A percentile compares a stretch with the other conserved stretches of the same genome.
Conservation (phyloP, 1,139 yeast species). For the Protomyces lactucae-debilis region DNA sequence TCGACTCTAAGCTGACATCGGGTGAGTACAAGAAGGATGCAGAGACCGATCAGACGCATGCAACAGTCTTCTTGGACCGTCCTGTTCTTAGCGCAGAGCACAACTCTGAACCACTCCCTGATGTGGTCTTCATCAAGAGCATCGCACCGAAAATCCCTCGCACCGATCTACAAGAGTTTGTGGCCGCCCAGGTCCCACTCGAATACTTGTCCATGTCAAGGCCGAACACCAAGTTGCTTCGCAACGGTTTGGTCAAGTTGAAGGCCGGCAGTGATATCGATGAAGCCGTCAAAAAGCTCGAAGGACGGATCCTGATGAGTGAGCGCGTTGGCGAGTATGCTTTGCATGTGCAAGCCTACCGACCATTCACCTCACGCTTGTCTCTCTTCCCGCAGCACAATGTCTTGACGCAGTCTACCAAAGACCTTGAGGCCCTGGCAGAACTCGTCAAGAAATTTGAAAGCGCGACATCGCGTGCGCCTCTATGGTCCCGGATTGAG, state of each 20-base stretch:
- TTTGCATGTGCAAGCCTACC: constrained; percentile 5
- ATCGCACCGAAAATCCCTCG: neutral
- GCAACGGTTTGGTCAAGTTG: constrained; percentile 31
- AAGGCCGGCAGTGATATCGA: constrained; percentile 27
- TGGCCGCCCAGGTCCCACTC: neutral
- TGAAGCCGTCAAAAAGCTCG: constrained; percentile 27
- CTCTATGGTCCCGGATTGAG: neutral
- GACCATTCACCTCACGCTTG: neutral
- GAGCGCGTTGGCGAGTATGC: constrained; percentile 25
- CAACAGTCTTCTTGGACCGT: neutral
- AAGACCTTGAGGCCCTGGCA: neutral
- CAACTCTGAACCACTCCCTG: neutral
- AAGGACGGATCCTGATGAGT: constrained; percentile 25
- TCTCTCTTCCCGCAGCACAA: neutral
- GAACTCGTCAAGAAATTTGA: neutral
- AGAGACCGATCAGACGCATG: neutral
- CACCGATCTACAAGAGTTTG: neutral
- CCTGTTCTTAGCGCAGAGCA: neutral
- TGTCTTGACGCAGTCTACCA: neutral
- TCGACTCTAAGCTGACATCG: neutral
- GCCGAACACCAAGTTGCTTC: constrained; percentile 29
- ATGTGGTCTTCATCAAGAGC: neutral
- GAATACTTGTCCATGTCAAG: constrained; percentile 29
- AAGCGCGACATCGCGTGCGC: neutral
- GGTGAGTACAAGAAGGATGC: neutral